These are phyloP conservation scores for Hordeum pubiflorum DNA, from an alignment of 202 grass and related monocot genomes.

Conservation along the genomic window DNA sequence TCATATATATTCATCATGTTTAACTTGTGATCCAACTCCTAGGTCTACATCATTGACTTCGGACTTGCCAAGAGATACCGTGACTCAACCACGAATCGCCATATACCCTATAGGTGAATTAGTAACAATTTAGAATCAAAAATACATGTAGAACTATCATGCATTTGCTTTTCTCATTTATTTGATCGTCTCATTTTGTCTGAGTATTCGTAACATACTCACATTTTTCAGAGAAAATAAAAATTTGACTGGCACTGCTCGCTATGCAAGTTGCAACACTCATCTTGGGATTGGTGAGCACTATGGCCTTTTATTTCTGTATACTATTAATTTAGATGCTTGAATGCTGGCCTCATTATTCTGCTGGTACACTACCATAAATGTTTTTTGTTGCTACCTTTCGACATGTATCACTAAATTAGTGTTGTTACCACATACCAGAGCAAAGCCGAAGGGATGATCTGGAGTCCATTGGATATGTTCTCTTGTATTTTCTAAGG, in stretches of 20 bases:
- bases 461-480: conserved; percentile 72
- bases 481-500: conserved; percentile 71
- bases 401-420: conserved; percentile 11
- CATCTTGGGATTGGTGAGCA: conserved; percentile 64
- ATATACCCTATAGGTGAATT: conserved; percentile 60
- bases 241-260: conserved; percentile 70
- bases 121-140: background rate
- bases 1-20: conserved; percentile 1
- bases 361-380: background rate
- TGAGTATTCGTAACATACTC: background rate
- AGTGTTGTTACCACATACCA: conserved; percentile 26
- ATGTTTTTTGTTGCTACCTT: background rate
- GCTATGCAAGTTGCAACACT: conserved; percentile 74
- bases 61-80: conserved; percentile 71
- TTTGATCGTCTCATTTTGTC: background rate
- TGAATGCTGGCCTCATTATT: conserved; percentile 8
- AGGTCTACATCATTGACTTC: conserved; percentile 80
- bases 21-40: conserved; percentile 26
- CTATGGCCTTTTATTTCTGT: background rate
- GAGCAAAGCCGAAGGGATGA: conserved; percentile 84
- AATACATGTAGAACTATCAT: background rate
- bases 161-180: background rate
- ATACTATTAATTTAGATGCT: background rate
- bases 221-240: conserved; percentile 52
- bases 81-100: conserved; percentile 53